phyloP scores from a whole-genome alignment of 2,329 filamentous ascomycete species.

The Botrytis aclada region DNA sequence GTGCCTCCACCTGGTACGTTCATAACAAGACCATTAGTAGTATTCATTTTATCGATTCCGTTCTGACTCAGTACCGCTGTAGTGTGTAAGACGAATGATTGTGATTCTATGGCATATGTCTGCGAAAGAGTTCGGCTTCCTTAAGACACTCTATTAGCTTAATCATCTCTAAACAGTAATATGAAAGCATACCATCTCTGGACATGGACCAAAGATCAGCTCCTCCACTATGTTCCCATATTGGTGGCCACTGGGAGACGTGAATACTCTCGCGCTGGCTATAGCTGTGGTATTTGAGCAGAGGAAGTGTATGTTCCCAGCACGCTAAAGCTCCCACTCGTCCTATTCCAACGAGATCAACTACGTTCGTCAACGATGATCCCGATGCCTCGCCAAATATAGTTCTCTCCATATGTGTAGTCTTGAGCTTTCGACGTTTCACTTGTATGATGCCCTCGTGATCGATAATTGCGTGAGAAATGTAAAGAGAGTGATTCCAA shows the following conservation, averaged over 20 bases:
- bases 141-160: neutral
- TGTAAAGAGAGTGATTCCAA: slow-evolving; percentile 45
- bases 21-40: slow-evolving; percentile 36
- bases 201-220: slow-evolving; percentile 28
- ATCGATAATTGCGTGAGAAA: slow-evolving; percentile 50
- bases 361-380: slow-evolving; percentile 51
- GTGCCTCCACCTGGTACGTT: slow-evolving; percentile 48
- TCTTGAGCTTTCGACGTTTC: slow-evolving; percentile 46
- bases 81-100: slow-evolving; percentile 53
- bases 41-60: neutral
- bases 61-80: slow-evolving; percentile 49
- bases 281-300: slow-evolving; percentile 49
- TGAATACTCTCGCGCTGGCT: slow-evolving; percentile 51
- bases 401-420: slow-evolving; percentile 45
- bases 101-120: slow-evolving; percentile 56
- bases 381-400: slow-evolving; percentile 55
- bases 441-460: slow-evolving; percentile 43
- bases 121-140: slow-evolving; percentile 49
- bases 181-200: slow-evolving; percentile 29
- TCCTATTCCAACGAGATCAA: slow-evolving; percentile 47
- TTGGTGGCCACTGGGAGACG: slow-evolving; percentile 54
- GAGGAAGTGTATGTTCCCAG: slow-evolving; percentile 51
- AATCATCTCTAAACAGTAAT: neutral
- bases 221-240: slow-evolving; percentile 48
- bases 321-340: slow-evolving; percentile 53